A percentile compares a stretch with the other conserved stretches of the same genome.
phyloP scores from a whole-genome alignment of 441 rosid genomes.

The Mallotus japonicus region DNA sequence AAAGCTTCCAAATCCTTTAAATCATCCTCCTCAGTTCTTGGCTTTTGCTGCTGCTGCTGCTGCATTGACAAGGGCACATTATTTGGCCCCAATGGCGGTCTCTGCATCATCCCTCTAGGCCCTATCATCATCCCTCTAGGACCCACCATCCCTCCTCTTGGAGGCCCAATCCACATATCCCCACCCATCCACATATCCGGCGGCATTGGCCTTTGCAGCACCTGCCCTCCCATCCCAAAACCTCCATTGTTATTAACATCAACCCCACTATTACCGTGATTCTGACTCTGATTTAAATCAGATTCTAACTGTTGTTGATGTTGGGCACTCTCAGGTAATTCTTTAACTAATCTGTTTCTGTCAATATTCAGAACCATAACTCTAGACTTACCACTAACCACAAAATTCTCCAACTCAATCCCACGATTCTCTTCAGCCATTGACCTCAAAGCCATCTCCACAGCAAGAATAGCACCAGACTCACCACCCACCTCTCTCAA shows the following conservation, averaged over 20 bases:
- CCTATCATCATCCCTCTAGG: conserved; percentile 44
- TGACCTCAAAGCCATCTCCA: conserved; percentile 77
- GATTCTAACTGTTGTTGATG: conserved; percentile 38
- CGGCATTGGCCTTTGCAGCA: conserved; percentile 42
- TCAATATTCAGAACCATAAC: conserved; percentile 85
- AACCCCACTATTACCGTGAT: conserved; percentile 7
- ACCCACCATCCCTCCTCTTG: conserved; percentile 47
- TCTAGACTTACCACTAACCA: conserved; percentile 75
- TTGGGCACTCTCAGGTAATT: conserved; percentile 68
- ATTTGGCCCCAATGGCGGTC: conserved; percentile 38
- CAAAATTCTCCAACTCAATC: conserved; percentile 80
- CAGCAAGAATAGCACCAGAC: conserved; percentile 71
- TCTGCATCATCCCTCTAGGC: conserved; percentile 46
- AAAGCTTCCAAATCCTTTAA: conserved; percentile 85
- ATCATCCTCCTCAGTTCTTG: conserved; percentile 81
- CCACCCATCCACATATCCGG: conserved; percentile 63
- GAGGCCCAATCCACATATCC: conserved; percentile 32
- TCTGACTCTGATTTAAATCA: conserved; percentile 29
- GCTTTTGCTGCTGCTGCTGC: conserved; percentile 42
- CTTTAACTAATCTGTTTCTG: conserved; percentile 62
- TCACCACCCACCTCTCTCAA: conserved; percentile 84
- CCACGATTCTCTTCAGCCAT: conserved; percentile 86
- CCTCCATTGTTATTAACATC: conserved; percentile 18
- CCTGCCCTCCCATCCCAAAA: conserved; percentile 40
- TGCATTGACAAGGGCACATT: conserved; percentile 16